These are phyloP conservation scores for Fusarium redolens DNA, from an alignment of 2,329 filamentous ascomycete species.

Conservation along the genomic window DNA sequence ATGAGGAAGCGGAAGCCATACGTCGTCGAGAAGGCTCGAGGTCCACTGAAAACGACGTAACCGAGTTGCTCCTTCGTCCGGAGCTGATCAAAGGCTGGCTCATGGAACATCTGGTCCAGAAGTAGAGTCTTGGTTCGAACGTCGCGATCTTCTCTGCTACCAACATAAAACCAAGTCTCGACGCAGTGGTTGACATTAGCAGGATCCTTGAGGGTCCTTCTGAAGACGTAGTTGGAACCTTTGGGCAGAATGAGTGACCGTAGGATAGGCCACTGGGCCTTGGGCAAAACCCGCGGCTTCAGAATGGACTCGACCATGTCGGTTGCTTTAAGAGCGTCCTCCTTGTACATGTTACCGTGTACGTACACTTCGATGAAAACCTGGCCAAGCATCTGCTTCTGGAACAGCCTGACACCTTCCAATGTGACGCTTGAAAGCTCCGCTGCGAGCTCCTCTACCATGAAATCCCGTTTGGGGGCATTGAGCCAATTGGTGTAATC, in stretches of 20 bases:
- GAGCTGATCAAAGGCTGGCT: constrained; percentile 93
- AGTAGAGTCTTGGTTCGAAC: constrained; percentile 78
- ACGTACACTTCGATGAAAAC: constrained; percentile 88
- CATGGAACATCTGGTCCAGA: constrained; percentile 67
- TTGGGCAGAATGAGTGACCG: constrained; percentile 82
- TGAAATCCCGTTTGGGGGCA: constrained; percentile 75
- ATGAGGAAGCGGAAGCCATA: constrained; percentile 90
- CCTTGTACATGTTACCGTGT: constrained; percentile 94
- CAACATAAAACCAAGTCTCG: constrained; percentile 80
- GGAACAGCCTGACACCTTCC: constrained; percentile 80
- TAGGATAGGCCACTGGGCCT: constrained; percentile 81
- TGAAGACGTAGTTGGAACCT: constrained; percentile 86
- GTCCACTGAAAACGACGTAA: constrained; percentile 92
- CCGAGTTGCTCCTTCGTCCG: constrained; percentile 97
- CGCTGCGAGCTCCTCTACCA: constrained; percentile 81
- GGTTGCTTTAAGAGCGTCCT: constrained; percentile 88
- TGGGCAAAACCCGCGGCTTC: constrained; percentile 77
- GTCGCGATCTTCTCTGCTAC: constrained; percentile 73
- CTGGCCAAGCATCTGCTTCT: constrained; percentile 82
- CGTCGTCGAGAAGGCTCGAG: constrained; percentile 75
- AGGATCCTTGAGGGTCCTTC: constrained; percentile 82
- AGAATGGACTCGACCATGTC: constrained; percentile 83
- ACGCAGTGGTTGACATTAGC: constrained; percentile 91
- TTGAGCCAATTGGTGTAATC: constrained; percentile 86
- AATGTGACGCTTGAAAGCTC: constrained; percentile 81